A percentile compares a stretch with the other conserved stretches of the same genome.
phyloP scores from a whole-genome alignment of 1,284 basidiomycete species.

The Erythrobasidium hasegawianum region DNA sequence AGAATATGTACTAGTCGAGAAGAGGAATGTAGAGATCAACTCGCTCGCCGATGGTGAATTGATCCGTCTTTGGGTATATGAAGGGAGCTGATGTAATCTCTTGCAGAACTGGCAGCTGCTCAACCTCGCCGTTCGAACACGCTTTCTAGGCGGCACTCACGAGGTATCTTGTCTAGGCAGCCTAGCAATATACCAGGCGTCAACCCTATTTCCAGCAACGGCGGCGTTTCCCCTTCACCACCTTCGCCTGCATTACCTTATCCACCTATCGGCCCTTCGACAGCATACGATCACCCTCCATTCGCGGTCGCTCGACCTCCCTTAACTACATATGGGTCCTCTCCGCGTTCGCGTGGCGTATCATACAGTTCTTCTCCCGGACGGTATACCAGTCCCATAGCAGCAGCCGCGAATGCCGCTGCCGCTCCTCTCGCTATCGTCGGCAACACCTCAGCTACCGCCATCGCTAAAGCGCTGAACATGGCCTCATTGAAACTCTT shows the following conservation, averaged over 20 bases:
- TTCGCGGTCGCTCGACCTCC: constrained; percentile 11
- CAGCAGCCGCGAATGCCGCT: constrained; percentile 29
- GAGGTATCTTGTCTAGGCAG: constrained; percentile 43
- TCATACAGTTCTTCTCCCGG: constrained; percentile 8
- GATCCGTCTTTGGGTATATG: no score
- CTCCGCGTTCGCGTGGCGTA: constrained; percentile 2
- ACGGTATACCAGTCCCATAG: not conserved
- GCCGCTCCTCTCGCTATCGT: constrained; percentile 43
- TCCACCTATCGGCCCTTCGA: constrained; percentile 13
- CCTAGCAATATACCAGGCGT: constrained; percentile 38
- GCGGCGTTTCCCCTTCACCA: constrained; percentile 11
- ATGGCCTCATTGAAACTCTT: constrained; percentile 88
- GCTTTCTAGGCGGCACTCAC: constrained; percentile 49
- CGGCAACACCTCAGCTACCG: constrained; percentile 40
- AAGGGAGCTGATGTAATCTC: constrained; percentile 1
- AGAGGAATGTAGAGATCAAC: constrained; percentile 58
- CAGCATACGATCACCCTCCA: constrained; percentile 28
- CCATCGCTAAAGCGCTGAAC: constrained; percentile 70
- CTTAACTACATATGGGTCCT: constrained; percentile 11
- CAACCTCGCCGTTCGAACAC: constrained; percentile 48
- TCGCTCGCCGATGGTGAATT: constrained; percentile 56
- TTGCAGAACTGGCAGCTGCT: constrained; percentile 51
- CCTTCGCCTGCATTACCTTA: constrained; percentile 28
- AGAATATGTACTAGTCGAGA: constrained; percentile 59
- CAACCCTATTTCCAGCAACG: not conserved